phyloP scores from a whole-genome alignment of 129 eudicot genomes.

The Cynara cardunculus region DNA sequence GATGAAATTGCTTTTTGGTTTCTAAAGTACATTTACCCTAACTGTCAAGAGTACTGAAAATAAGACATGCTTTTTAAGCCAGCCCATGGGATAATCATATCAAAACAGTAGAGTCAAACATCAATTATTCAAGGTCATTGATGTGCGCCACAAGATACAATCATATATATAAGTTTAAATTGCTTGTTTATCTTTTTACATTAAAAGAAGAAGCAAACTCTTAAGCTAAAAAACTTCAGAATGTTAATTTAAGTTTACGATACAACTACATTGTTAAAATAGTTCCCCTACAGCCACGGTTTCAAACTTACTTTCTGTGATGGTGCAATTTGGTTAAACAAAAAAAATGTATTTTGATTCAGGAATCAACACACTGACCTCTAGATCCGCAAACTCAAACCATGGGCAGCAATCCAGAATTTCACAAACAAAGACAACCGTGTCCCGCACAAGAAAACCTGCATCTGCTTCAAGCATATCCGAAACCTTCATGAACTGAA shows the following conservation, averaged over 20 bases:
- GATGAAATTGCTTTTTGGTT: background rate
- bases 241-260: background rate
- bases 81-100: background rate
- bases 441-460: conserved; percentile 85
- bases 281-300: background rate
- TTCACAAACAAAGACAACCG: conserved; percentile 95
- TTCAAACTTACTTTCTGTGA: background rate
- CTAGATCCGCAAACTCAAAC: conserved; percentile 92
- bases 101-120: background rate
- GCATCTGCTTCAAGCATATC: conserved; percentile 97
- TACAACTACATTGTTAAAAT: background rate
- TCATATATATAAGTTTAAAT: background rate
- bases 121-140: background rate
- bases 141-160: background rate
- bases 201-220: background rate
- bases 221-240: background rate
- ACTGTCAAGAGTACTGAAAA: background rate
- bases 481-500: conserved; percentile 96
- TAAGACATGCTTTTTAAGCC: background rate
- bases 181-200: background rate
- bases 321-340: background rate
- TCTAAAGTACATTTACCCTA: background rate
- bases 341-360: background rate
- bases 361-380: conserved; percentile 56
- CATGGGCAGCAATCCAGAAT: conserved; percentile 98